Evolutionary conservation across 2,329 filamentous ascomycete species (phyloP).

Genomic region (Diaporthe sp.): DNA sequence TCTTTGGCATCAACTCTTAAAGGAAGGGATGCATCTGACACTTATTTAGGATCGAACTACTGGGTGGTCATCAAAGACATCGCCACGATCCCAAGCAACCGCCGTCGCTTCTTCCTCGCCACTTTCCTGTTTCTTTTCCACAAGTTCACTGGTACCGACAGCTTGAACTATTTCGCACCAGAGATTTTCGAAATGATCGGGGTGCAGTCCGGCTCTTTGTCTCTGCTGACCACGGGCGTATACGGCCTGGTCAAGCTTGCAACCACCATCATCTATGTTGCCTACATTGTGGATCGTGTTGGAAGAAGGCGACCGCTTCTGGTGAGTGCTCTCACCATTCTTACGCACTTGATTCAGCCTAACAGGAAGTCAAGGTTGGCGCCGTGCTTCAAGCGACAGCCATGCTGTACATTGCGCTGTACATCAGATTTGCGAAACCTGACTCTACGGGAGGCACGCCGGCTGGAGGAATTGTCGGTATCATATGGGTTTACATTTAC

Average conservation of each 20-base stretch:
- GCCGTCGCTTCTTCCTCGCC: constrained; percentile 47
- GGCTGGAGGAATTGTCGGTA: constrained; percentile 57
- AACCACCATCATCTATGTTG: constrained; percentile 46
- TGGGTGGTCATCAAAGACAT: constrained; percentile 46
- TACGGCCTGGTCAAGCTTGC: constrained; percentile 48
- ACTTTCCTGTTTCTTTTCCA: constrained; percentile 53
- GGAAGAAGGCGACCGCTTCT: constrained; percentile 49
- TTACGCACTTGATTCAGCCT: not conserved
- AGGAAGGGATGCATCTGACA: not conserved
- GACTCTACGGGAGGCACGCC: constrained; percentile 50
- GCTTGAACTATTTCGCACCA: constrained; percentile 57
- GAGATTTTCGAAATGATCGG: constrained; percentile 57
- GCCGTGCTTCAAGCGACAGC: constrained; percentile 46
- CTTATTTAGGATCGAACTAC: constrained; percentile 20
- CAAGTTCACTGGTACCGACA: constrained; percentile 58
- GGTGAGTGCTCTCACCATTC: not conserved
- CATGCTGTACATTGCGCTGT: constrained; percentile 50
- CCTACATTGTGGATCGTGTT: constrained; percentile 45
- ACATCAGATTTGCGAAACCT: constrained; percentile 53
- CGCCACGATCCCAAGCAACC: constrained; percentile 45
- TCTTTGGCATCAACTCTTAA: not conserved
- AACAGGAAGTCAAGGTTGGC: constrained; percentile 33
- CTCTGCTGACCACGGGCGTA: constrained; percentile 54
- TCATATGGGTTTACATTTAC: constrained; percentile 53
- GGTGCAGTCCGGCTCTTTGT: constrained; percentile 46